These are phyloP conservation scores for Reticulascus tulasneorum DNA, from an alignment of 2,329 filamentous ascomycete genomes.

Conservation along the genomic window DNA sequence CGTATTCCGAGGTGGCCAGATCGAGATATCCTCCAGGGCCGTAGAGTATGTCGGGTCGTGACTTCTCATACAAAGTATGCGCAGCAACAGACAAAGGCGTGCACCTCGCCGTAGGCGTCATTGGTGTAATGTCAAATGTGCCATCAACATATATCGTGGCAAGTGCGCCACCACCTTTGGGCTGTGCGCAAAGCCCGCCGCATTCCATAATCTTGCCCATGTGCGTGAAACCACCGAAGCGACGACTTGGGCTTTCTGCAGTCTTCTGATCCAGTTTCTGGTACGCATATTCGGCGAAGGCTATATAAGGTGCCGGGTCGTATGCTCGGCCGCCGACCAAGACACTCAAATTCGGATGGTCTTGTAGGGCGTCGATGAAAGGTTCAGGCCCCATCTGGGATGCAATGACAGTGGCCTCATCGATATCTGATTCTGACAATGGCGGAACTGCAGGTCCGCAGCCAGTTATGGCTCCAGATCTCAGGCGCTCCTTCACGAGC, in stretches of 20 bases:
- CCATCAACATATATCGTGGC: conserved; percentile 36
- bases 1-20: conserved; percentile 35
- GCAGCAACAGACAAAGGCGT: conserved; percentile 46
- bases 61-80: conserved; percentile 53
- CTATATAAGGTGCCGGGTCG: conserved; percentile 36
- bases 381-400: conserved; percentile 45
- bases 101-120: conserved; percentile 34
- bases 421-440: conserved; percentile 32
- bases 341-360: conserved; percentile 38
- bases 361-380: conserved; percentile 35
- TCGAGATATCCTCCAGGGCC: conserved; percentile 47
- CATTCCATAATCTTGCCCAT: conserved; percentile 57
- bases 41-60: conserved; percentile 42
- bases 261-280: conserved; percentile 10
- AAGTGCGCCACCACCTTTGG: conserved; percentile 39
- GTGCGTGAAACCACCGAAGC: conserved; percentile 36
- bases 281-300: conserved; percentile 23
- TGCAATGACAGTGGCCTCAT: conserved; percentile 31
- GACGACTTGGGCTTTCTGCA: not conserved
- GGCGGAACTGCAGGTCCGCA: conserved; percentile 38
- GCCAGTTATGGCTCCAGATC: conserved; percentile 23
- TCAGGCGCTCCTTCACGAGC: conserved; percentile 23
- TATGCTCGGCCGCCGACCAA: conserved; percentile 43
- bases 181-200: conserved; percentile 41
- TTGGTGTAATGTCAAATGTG: conserved; percentile 42